Conservation (phyloP, 2,329 filamentous ascomycete genomes). For the Exophiala phaeomuriformis region DNA sequence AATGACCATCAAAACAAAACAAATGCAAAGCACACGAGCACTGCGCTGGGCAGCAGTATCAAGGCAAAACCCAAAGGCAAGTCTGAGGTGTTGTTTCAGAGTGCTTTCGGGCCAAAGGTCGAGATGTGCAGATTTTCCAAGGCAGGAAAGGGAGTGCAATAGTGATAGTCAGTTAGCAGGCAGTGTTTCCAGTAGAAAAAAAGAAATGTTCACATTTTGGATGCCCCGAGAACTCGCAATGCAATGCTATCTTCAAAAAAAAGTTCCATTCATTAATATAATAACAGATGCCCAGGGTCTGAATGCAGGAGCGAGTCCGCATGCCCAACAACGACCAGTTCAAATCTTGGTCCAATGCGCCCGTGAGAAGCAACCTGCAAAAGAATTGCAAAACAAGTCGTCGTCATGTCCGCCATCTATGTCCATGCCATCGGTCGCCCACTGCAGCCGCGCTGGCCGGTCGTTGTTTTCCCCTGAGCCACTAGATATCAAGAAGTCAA, state of each 20-base stretch:
- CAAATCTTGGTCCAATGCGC: conserved; percentile 4
- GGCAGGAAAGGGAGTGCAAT: too few relatives aligned
- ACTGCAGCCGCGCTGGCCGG: not conserved
- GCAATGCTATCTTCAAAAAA: conserved; percentile 20
- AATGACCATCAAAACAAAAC: not conserved
- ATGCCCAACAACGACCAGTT: conserved; percentile 12
- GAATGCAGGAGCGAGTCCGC: conserved; percentile 9
- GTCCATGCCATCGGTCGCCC: conserved; percentile 3
- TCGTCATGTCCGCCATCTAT: conserved; percentile 11
- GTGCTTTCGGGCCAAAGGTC: too few relatives aligned
- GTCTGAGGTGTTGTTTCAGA: too few relatives aligned
- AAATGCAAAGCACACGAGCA: not conserved
- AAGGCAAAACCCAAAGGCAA: too few relatives aligned
- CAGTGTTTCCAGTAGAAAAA: conserved; percentile 4
- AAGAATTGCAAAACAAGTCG: conserved; percentile 2
- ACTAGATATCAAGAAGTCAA: conserved; percentile 16
- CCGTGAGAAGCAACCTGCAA: conserved; percentile 6
- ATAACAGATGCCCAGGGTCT: conserved; percentile 13
- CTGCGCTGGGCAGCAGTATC: not conserved
- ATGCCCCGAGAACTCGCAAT: conserved; percentile 13
- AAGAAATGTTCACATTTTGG: conserved; percentile 15
- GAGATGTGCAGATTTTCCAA: too few relatives aligned
- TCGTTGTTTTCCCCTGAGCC: conserved; percentile 5
- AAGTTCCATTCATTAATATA: conserved; percentile 15
- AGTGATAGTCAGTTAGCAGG: not conserved